Evolutionary conservation across 2,329 filamentous ascomycete species (phyloP).

Genomic region (Amauroascus niger): DNA sequence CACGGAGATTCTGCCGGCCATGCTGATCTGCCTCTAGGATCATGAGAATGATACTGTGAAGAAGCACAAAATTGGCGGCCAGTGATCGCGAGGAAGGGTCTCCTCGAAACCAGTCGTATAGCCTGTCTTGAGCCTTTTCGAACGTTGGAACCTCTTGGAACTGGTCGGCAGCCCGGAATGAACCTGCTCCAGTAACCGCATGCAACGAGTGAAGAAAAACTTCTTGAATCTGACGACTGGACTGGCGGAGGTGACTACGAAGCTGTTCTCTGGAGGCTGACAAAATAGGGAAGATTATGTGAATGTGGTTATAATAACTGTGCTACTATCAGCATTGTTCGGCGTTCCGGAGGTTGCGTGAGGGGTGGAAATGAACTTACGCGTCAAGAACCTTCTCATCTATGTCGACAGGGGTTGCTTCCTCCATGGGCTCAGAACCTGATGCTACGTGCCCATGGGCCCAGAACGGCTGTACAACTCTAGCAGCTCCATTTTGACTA

Average conservation of each 20-base stretch:
- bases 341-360: neutral
- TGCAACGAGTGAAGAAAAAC: constrained; percentile 34
- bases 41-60: constrained; percentile 36
- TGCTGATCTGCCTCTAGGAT: constrained; percentile 36
- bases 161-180: constrained; percentile 26
- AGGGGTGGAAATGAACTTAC: constrained; percentile 22
- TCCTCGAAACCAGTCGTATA: constrained; percentile 33
- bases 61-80: constrained; percentile 32
- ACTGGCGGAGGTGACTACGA: constrained; percentile 31
- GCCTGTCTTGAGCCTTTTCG: constrained; percentile 33
- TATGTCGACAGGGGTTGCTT: constrained; percentile 29
- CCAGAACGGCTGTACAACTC: constrained; percentile 34
- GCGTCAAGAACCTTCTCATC: constrained; percentile 34
- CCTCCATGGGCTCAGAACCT: constrained; percentile 27
- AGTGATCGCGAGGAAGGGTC: constrained; percentile 26
- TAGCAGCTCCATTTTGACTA: constrained; percentile 32
- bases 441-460: constrained; percentile 17
- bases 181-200: constrained; percentile 32
- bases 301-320: constrained; percentile 36
- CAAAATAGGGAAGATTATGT: constrained; percentile 34
- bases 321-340: neutral
- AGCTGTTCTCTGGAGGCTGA: constrained; percentile 33
- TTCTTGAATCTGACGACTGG: constrained; percentile 34
- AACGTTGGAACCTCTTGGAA: constrained; percentile 29
- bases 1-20: constrained; percentile 34